Conservation (phyloP, 1,284 basidiomycete genomes). For the Amylostereum areolatum region DNA sequence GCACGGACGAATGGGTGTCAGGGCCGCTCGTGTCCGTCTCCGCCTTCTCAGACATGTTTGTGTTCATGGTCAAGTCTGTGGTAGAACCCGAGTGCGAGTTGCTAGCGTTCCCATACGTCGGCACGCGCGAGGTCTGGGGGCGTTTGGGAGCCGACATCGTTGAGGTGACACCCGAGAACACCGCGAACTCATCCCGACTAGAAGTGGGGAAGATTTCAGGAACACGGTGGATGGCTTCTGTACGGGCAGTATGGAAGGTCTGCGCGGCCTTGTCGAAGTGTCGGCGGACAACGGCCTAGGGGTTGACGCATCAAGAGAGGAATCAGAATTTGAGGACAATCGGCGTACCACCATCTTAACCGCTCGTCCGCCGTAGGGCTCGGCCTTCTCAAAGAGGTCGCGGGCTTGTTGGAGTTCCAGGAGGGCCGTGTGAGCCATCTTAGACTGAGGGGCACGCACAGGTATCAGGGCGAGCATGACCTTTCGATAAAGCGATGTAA, state of each 20-base stretch:
- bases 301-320: slow-evolving; percentile 2
- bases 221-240: slow-evolving; percentile 37
- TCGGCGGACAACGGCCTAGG: slow-evolving; percentile 55
- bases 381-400: slow-evolving; percentile 56
- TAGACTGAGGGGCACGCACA: slow-evolving; percentile 56
- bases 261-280: slow-evolving; percentile 43
- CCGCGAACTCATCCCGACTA: slow-evolving; percentile 59
- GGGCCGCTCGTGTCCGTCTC: too few relatives aligned
- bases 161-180: slow-evolving; percentile 35
- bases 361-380: slow-evolving; percentile 54
- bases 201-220: slow-evolving; percentile 52
- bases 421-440: slow-evolving; percentile 60
- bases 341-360: slow-evolving; percentile 56
- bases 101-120: too few relatives aligned
- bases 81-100: too few relatives aligned
- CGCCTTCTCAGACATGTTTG: too few relatives aligned
- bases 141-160: slow-evolving; percentile 12
- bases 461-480: slow-evolving; percentile 67
- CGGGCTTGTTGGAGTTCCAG: slow-evolving; percentile 52
- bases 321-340: not conserved
- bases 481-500: slow-evolving; percentile 25
- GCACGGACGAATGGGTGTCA: too few relatives aligned
- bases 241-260: slow-evolving; percentile 38
- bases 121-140: not conserved
- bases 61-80: too few relatives aligned